A percentile compares a stretch with the other conserved stretches of the same genome.
Conservation (phyloP, 1,139 yeast species). For the Yamadazyma mexicana region DNA sequence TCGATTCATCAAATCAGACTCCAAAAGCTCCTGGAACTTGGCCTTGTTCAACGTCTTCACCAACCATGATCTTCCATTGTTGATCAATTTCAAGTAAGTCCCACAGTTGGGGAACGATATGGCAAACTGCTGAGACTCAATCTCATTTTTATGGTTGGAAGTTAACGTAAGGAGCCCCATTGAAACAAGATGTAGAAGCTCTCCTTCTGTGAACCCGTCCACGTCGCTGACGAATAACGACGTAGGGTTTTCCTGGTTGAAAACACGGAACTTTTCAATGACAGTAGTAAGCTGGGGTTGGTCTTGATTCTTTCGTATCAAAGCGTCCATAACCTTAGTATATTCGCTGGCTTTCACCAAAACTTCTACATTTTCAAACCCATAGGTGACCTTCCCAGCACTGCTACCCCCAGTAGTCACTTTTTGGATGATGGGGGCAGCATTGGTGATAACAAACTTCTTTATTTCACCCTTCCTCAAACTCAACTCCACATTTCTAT, state of each 20-base stretch:
- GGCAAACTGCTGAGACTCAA: constrained; percentile 42
- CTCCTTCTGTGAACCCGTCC: constrained; percentile 26
- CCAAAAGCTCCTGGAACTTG: constrained; percentile 55
- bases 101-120: constrained; percentile 67
- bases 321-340: constrained; percentile 12
- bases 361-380: constrained; percentile 46
- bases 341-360: constrained; percentile 28
- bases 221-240: constrained; percentile 27
- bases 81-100: constrained; percentile 48
- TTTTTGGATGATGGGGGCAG: constrained; percentile 40
- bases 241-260: constrained; percentile 28
- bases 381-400: constrained; percentile 44
- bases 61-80: constrained; percentile 52
- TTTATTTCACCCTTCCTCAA: constrained; percentile 34
- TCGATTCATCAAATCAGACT: constrained; percentile 44
- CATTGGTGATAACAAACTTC: constrained; percentile 45
- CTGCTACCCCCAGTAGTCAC: constrained; percentile 11
- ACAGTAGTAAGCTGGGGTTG: constrained; percentile 1
- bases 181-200: constrained; percentile 38
- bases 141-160: constrained; percentile 49
- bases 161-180: constrained; percentile 57
- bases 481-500: constrained; percentile 35
- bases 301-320: constrained; percentile 1
- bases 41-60: constrained; percentile 41
- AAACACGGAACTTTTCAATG: constrained; percentile 25